These are phyloP conservation scores for Aechmea fasciata DNA, from an alignment of 176 grass and related monocot genomes.

Conservation along the genomic window DNA sequence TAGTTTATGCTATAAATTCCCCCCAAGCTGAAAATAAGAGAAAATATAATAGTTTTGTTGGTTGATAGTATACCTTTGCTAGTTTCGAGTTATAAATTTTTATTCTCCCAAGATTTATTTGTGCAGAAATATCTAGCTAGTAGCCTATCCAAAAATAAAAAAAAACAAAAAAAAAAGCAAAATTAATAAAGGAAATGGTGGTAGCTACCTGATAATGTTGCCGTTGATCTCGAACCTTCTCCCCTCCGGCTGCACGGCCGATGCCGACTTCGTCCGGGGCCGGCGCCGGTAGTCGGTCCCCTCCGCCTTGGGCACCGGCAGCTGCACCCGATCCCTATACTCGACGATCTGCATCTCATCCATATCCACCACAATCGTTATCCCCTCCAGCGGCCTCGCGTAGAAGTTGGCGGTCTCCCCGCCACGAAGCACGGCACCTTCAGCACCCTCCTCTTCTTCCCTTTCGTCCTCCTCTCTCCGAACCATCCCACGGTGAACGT, in stretches of 20 bases:
- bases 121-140: too few species aligned
- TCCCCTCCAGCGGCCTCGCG: conserved; percentile 49
- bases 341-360: conserved; percentile 57
- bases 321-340: conserved; percentile 31
- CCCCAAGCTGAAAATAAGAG: too few species aligned
- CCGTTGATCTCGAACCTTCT: conserved; percentile 38
- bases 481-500: conserved; percentile 56
- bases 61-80: too few species aligned
- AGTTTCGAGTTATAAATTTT: too few species aligned
- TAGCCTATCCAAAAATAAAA: too few species aligned
- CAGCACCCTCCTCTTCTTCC: conserved; percentile 18
- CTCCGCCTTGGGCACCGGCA: conserved; percentile 45
- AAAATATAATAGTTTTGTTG: too few species aligned
- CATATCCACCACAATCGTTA: conserved; percentile 56
- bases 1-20: too few species aligned
- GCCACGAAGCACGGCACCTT: conserved; percentile 42
- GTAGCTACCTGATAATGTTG: conserved; percentile 38
- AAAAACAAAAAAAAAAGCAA: not conserved
- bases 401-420: conserved; percentile 47
- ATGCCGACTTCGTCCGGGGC: conserved; percentile 21
- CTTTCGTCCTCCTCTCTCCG: conserved; percentile 1
- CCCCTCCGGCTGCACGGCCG: conserved; percentile 31
- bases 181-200: too few species aligned
- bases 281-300: conserved; percentile 48
- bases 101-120: too few species aligned